These are phyloP conservation scores for Rubroboletus satanas DNA, from an alignment of 768 basidiomycete genomes.

Conservation along the genomic window DNA sequence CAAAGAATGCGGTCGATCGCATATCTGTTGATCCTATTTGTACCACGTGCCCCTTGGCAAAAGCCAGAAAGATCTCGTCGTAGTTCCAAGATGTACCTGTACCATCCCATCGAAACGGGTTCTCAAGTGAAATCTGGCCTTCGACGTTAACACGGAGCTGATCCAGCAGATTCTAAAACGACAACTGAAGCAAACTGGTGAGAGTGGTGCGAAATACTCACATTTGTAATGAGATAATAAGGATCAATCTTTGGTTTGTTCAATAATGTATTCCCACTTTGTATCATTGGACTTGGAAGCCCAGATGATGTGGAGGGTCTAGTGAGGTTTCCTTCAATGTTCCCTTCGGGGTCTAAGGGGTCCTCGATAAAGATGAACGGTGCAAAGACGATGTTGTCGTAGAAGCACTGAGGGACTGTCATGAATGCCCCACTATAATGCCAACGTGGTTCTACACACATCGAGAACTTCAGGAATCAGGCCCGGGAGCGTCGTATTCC, in stretches of 20 bases:
- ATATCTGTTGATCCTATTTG: constrained; percentile 48
- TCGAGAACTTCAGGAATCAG: constrained; percentile 80
- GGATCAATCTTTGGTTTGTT: constrained; percentile 79
- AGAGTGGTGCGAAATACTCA: constrained; percentile 31
- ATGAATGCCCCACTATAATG: constrained; percentile 1
- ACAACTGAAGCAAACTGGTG: constrained; percentile 5
- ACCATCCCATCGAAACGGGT: constrained; percentile 68
- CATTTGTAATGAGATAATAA: constrained; percentile 85
- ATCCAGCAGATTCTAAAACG: constrained; percentile 55
- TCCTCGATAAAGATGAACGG: constrained; percentile 98
- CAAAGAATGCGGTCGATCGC: constrained; percentile 42
- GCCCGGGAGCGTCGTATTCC: constrained; percentile 87
- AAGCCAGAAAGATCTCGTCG: constrained; percentile 58
- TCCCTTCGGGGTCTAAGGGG: constrained; percentile 63
- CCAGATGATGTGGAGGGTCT: constrained; percentile 37
- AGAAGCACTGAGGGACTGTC: constrained; percentile 65
- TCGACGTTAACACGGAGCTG: constrained; percentile 68
- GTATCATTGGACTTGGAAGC: constrained; percentile 28
- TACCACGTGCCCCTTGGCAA: constrained; percentile 55
- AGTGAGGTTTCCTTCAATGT: constrained; percentile 38
- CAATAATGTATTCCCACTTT: constrained; percentile 38
- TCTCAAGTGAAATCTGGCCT: constrained; percentile 50
- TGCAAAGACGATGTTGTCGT: constrained; percentile 93
- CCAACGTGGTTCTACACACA: constrained; percentile 42
- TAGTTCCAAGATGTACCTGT: constrained; percentile 65